Base-by-base conservation (phyloP, 1,139 yeast genomes). In the Pneumocystis murina region DNA sequence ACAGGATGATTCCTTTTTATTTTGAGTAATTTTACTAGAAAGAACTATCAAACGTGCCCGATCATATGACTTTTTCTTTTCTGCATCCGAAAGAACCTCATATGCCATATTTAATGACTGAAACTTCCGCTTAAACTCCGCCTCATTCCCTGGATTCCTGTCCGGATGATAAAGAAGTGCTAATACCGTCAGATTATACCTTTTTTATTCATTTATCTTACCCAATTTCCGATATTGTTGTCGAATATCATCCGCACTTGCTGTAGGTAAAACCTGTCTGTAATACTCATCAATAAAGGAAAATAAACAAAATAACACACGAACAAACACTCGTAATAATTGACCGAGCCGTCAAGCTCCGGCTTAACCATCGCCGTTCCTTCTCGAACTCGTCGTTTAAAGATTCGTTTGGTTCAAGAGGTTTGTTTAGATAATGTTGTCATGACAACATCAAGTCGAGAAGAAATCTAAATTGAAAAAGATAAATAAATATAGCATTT, bases 111-210 rank as follows among this genome's bases (percentile, higher is more conserved):
- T 63, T 33, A 64, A 62, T 39, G 43, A 17, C 41, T 64, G 66
- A 38, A 64, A 64, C 30, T 63, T 63, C 20, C 57, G 64, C 59
- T 61, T 60, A 30, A 55, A 63, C 17, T 58, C 64, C 4, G 39
- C 59, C 36, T 64, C 66, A 16, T 59, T 61, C 2, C 66, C 66
- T 3, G 64, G 64, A 39, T 64, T 64, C 62, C 63, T 59, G 59
- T 64, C 66, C 3, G 66, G 66, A 60, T 64, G 66, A 39, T 63
- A 63, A 12, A 61, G 59, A 3, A 63, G 60, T 8, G 65, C 66
- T 35, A 64, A 61, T 20, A 59, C 61, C 17, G 59, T 54, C 36
- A 61, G 59, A 6, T 59, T 62, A 24, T 63, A 62, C 16, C 66
- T 24, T 40, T 40, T 6, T 17, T 7, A 16, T 8, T 16, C 55